Evolutionary conservation across 208 protist genomes (phyloP).

Genomic region (Acanthamoeba royreba): DNA sequence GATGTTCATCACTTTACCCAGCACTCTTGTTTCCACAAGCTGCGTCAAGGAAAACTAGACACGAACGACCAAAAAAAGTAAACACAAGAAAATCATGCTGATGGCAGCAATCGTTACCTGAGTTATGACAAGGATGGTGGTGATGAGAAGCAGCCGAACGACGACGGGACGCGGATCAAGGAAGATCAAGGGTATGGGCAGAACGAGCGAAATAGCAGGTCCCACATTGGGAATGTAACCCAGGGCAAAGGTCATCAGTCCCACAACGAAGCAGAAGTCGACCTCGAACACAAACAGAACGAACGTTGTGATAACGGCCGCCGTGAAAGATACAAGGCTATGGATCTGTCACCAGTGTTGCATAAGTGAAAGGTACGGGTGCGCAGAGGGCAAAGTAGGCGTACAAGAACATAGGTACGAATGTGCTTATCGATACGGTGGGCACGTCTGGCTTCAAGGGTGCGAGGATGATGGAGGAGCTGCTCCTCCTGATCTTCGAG

Average conservation of each 20-base stretch:
- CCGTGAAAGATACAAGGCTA: not conserved
- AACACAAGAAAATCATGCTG: too few relatives aligned
- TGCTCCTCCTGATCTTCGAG: not conserved
- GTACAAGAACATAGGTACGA: not conserved
- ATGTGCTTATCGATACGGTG: not conserved
- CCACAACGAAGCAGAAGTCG: not conserved
- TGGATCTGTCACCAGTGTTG: not conserved
- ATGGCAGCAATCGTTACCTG: too few relatives aligned
- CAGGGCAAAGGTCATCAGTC: not conserved
- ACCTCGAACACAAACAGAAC: not conserved
- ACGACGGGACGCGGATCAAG: not conserved
- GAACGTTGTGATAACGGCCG: not conserved
- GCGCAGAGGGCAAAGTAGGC: not conserved
- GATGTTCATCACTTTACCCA: not conserved
- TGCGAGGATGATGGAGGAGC: too few relatives aligned
- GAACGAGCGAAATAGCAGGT: not conserved
- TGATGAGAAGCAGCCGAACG: not conserved
- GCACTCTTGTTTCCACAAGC: not conserved
- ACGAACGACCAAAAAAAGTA: too few relatives aligned
- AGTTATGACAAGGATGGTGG: too few relatives aligned
- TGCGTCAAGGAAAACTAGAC: not conserved
- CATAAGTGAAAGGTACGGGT: not conserved
- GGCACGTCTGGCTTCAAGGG: not conserved
- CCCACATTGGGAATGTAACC: not conserved
- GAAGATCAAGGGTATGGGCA: not conserved